Evolutionary conservation across 2,329 filamentous ascomycete genomes (phyloP), one percentile per base, ranked within the genome.

Genomic region (Alternaria gaisen): DNA sequence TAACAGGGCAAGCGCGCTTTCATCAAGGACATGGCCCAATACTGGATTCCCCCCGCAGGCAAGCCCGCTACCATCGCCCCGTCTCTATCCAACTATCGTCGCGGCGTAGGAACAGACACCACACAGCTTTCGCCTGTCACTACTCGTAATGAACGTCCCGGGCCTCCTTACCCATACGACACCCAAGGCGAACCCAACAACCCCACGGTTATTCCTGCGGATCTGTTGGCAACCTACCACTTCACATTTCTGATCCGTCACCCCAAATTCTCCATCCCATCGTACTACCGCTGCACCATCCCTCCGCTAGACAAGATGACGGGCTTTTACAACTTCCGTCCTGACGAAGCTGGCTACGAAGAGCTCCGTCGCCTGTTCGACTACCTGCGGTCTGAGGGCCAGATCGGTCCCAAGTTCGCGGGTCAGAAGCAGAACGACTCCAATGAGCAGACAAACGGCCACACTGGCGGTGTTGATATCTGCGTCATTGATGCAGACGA

Each of bases 11-110:
- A 97, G 83, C 91, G 94, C 70, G 83, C 97, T 72, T 97, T 98
- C 83, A 95, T 99, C 86, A 99, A 99, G 80, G 95, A 98, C 79
- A 99, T 98, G 83, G 90, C 91, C 57, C 91, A 97, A 80, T 98
- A 98, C 79, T 85, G 97, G 67, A 84, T 97, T 66, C 91, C 93
- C 5, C 92, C 92, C 4, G 83, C 91, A 65, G 84, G 85, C 47
- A 86, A 90, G 72, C 83, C 86, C 14, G 87, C 92, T 52, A 84
- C 83, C 50, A 88, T 95, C 61, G 93, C 92, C 10, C 91, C 91
- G 3, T 97, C 93, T n/a, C 84, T 97, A 52, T 74, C 80, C 52
- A 79, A 80, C 70, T 82, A 83, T 69, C 86, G 86, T 74, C 85
- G 85, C 43, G 87, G 87, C 47, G 86, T 90, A 60, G 87, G 87